A percentile compares a stretch with the other conserved stretches of the same genome.
Conservation (phyloP, 805 yeast species). For the Zygosaccharomyces siamensis region DNA sequence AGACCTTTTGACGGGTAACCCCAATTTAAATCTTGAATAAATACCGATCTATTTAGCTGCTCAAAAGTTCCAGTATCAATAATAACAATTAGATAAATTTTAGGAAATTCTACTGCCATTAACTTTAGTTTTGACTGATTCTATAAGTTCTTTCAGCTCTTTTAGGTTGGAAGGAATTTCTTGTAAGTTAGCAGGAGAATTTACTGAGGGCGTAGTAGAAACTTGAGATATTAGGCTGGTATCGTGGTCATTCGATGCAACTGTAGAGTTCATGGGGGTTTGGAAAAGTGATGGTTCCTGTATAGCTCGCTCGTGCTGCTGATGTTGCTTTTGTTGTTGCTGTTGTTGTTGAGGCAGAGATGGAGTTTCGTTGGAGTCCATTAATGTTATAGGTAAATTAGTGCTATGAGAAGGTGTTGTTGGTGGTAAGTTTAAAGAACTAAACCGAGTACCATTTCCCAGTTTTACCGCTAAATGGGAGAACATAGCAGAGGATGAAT, state of each 20-base stretch:
- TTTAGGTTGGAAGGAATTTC: conserved; percentile 9
- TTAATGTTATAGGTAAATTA: conserved; percentile 7
- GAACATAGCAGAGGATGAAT: conserved; percentile 24
- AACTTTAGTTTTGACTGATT: conserved; percentile 28
- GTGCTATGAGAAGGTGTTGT: conserved; percentile 18
- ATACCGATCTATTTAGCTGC: not conserved
- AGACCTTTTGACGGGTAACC: conserved; percentile 9
- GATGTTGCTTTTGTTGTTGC: too few relatives aligned
- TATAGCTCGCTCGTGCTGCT: not conserved
- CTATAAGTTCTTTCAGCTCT: conserved; percentile 27
- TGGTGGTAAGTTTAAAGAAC: conserved; percentile 14
- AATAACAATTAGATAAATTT: not conserved
- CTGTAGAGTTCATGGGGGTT: conserved; percentile 20
- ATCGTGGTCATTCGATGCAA: conserved; percentile 3
- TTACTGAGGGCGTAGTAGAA: conserved; percentile 1
- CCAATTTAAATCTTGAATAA: conserved; percentile 1
- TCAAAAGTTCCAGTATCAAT: not conserved
- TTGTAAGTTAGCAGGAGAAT: not conserved
- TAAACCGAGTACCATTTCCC: conserved; percentile 10
- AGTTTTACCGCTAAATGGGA: conserved; percentile 31
- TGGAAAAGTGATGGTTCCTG: conserved; percentile 17
- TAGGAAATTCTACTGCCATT: conserved; percentile 4
- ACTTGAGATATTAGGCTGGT: not conserved
- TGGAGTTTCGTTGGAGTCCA: not conserved
- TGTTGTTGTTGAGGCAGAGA: not conserved